These are phyloP conservation scores for Aspergillus luchuensis DNA, from an alignment of 2,329 filamentous ascomycete species.

Conservation along the genomic window DNA sequence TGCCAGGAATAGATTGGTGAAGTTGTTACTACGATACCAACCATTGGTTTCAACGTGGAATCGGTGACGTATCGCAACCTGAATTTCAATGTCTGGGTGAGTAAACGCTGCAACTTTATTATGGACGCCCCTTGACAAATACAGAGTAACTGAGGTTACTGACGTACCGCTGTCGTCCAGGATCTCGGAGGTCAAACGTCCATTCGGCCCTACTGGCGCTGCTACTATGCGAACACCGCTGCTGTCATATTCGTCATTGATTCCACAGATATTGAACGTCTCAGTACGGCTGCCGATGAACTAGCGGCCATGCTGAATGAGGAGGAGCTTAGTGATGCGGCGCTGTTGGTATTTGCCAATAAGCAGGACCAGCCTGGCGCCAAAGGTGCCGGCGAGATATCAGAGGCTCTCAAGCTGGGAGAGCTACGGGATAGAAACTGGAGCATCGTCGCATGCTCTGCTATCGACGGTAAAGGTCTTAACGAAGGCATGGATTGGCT, in stretches of 20 bases:
- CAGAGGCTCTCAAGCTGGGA: slow-evolving; percentile 84
- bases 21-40: slow-evolving; percentile 98
- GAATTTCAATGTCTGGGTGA: slow-evolving; percentile 97
- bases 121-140: not conserved
- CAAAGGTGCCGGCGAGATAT: slow-evolving; percentile 95
- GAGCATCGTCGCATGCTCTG: slow-evolving; percentile 98
- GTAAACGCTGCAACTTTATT: slow-evolving; percentile 29
- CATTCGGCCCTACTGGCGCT: slow-evolving; percentile 97
- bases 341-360: slow-evolving; percentile 93
- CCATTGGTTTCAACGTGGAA: slow-evolving; percentile 99
- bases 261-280: slow-evolving; percentile 92
- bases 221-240: slow-evolving; percentile 98
- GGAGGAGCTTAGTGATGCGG: slow-evolving; percentile 91
- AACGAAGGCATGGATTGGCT: slow-evolving; percentile 99
- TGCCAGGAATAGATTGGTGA: slow-evolving; percentile 75
- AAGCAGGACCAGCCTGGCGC: slow-evolving; percentile 98
- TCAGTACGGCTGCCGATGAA: slow-evolving; percentile 91
- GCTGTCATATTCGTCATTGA: slow-evolving; percentile 99
- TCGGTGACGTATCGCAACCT: slow-evolving; percentile 98
- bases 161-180: slow-evolving; percentile 44
- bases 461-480: slow-evolving; percentile 91
- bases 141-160: not conserved
- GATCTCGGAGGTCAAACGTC: slow-evolving; percentile 98
- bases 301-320: slow-evolving; percentile 94
- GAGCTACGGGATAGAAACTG: slow-evolving; percentile 96